Evolutionary conservation across 768 basidiomycete genomes (phyloP), one percentile per base, ranked within the genome.

Genomic region (Boletus coccyginus): DNA sequence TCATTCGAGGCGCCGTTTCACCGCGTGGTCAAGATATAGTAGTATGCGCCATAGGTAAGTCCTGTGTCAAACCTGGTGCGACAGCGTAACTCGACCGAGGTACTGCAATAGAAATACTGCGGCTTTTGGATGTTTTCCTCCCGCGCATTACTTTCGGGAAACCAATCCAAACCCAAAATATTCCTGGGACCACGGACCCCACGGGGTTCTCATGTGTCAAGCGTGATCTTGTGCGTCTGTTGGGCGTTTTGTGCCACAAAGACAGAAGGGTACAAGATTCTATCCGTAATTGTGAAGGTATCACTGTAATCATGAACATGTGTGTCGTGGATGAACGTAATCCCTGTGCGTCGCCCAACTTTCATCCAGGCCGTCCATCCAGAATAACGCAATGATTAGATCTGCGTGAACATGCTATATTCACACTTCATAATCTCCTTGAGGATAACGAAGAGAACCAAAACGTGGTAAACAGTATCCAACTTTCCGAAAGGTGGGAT

Each of bases 241-340:
- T 96, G n/a, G 92, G 92, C 7, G 79, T 90, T 46, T 72, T 96
- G 13, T 84, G 83, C 50, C 81, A 90, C 65, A 81, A 79, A 44
- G 77, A 79, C 61, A 84, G 72, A 66, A 76, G 72, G 32, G 84
- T 87, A 41, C 94, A 95, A 66, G 90, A 96, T 70, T 81, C 84
- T 10, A 78, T 87, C 40, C 80, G 94, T 47, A 71, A 71, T 36
- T 83, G 79, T 59, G 88, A 83, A 24, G 94, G 94, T 45, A 84
- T 97, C 56, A 80, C 86, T 50, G 81, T 92, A 45, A 79, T 96
- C 17, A 85, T 97, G 83, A 90, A 88, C 66, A 77, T 94, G 73
- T 95, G 93, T 70, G 90, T 92, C 17, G 77, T 93, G 29, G 94
- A 98, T 68, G 94, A 94, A 63, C 75, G 87, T 55, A 97, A 95